phyloP scores from a whole-genome alignment of 106 monocot species.

The Agapanthus africanus region DNA sequence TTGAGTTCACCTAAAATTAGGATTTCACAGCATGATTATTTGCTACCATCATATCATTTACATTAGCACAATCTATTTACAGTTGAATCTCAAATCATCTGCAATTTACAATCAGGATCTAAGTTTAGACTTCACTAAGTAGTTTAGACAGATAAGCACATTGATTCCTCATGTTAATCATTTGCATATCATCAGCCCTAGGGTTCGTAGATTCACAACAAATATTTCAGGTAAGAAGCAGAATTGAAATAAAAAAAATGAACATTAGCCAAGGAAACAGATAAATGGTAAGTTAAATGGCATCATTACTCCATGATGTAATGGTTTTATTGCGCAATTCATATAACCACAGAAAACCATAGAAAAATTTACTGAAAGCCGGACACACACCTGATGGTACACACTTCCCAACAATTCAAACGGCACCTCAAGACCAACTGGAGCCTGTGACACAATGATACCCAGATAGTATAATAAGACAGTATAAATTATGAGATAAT shows the following conservation, averaged over 20 bases:
- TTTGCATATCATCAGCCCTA: too few relatives aligned
- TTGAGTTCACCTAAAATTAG: too few relatives aligned
- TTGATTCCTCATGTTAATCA: too few relatives aligned
- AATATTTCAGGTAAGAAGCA: not conserved
- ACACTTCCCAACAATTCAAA: constrained; percentile 75
- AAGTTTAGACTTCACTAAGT: too few relatives aligned
- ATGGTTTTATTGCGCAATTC: not conserved
- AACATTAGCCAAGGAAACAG: not conserved
- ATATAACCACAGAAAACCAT: not conserved
- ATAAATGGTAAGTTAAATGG: not conserved
- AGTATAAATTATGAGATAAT: not conserved
- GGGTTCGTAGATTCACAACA: not conserved
- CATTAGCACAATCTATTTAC: too few relatives aligned
- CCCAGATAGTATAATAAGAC: not conserved
- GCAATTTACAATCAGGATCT: too few relatives aligned
- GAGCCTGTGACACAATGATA: constrained; percentile 27
- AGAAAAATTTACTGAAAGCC: not conserved
- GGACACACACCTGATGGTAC: constrained; percentile 72
- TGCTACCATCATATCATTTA: too few relatives aligned
- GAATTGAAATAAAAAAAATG: not conserved
- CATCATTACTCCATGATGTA: not conserved
- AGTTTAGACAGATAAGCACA: too few relatives aligned
- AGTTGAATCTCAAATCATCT: too few relatives aligned
- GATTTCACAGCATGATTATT: too few relatives aligned
- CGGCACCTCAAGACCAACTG: constrained; percentile 74